Conservation (phyloP, 306 rosid species). For the Sophora flavescens region DNA sequence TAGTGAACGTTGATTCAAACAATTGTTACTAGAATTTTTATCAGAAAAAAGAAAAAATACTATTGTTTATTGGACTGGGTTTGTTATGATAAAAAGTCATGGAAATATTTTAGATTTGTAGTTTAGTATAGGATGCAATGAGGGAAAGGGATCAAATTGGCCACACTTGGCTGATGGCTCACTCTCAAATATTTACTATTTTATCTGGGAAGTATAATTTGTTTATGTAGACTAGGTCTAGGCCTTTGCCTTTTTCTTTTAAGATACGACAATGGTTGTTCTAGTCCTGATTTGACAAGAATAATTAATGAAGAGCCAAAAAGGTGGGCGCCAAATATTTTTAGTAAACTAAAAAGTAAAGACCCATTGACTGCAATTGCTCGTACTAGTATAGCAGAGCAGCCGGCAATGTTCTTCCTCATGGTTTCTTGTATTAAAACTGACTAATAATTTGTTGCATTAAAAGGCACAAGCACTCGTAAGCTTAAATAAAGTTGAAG, state of each 20-base stretch:
- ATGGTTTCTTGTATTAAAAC: neutral
- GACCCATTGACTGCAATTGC: neutral
- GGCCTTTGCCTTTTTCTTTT: neutral
- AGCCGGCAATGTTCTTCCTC: neutral
- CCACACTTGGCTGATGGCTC: neutral
- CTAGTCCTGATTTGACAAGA: neutral
- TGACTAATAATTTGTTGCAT: neutral
- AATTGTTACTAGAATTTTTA: neutral
- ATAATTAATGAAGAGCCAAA: neutral
- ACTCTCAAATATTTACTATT: neutral
- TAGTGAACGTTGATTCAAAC: neutral
- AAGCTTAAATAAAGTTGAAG: slow-evolving; percentile 8
- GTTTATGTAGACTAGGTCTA: neutral
- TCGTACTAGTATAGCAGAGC: too few species aligned
- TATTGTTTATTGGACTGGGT: too few species aligned
- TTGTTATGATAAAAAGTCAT: neutral
- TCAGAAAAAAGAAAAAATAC: too few species aligned
- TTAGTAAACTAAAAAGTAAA: neutral
- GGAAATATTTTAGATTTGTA: neutral
- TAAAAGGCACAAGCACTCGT: neutral
- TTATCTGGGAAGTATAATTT: neutral
- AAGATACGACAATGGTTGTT: neutral
- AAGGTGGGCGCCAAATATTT: neutral
- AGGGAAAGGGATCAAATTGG: neutral
- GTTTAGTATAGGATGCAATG: neutral